Conservation (phyloP, 208 protist species). For the Strigomonas galati region DNA sequence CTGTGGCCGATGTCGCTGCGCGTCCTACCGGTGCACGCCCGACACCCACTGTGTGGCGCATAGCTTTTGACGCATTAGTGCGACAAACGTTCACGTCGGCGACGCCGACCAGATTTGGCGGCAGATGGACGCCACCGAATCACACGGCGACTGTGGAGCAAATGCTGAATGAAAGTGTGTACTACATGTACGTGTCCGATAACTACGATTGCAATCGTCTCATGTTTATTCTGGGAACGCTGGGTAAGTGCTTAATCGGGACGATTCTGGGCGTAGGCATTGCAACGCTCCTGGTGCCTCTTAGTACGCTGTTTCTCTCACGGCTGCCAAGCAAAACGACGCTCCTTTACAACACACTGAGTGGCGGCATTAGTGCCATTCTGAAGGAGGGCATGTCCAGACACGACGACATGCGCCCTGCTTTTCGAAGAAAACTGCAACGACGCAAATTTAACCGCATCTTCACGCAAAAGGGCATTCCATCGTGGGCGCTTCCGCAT, state of each 20-base stretch:
- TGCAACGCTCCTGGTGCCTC: conserved; percentile 41
- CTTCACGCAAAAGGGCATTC: conserved; percentile 54
- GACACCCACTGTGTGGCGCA: conserved; percentile 29
- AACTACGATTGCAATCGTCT: conserved; percentile 29
- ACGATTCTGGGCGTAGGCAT: conserved; percentile 45
- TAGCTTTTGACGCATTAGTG: conserved; percentile 45
- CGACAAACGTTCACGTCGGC: conserved; percentile 56
- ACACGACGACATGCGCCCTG: conserved; percentile 73
- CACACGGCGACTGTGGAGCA: conserved; percentile 23
- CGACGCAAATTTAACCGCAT: conserved; percentile 57
- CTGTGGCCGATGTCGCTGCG: conserved; percentile 45
- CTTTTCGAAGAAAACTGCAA: conserved; percentile 51
- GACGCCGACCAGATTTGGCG: conserved; percentile 20
- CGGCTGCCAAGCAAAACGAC: conserved; percentile 42
- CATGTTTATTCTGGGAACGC: conserved; percentile 43
- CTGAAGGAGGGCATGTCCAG: conserved; percentile 38
- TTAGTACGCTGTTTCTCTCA: conserved; percentile 42
- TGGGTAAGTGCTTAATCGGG: conserved; percentile 49
- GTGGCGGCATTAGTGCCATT: conserved; percentile 43
- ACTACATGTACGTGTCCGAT: conserved; percentile 9
- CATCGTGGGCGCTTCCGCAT: conserved; percentile 66
- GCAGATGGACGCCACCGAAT: conserved; percentile 48
- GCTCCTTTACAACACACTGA: conserved; percentile 55
- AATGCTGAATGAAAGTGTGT: conserved; percentile 24
- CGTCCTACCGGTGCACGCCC: conserved; percentile 10